Conservation (phyloP, 805 yeast genomes). For the Priceomyces fermenticarens region DNA sequence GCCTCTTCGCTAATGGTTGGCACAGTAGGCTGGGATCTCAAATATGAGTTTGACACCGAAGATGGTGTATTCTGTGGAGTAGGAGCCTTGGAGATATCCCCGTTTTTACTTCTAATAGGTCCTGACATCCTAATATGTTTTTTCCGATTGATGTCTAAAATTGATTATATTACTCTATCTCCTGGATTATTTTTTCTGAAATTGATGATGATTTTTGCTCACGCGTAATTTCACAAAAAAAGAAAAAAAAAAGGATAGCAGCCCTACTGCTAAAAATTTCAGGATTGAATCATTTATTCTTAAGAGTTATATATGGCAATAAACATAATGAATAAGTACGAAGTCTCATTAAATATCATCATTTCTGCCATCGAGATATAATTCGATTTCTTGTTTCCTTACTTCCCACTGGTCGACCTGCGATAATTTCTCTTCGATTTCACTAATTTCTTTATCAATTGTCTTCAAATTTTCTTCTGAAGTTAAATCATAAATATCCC, state of each 20-base stretch:
- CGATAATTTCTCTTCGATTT: slow-evolving; percentile 56
- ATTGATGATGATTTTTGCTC: slow-evolving; percentile 1
- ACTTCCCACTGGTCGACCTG: slow-evolving; percentile 57
- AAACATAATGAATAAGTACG: not conserved
- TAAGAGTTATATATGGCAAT: not conserved
- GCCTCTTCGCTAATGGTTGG: slow-evolving; percentile 73
- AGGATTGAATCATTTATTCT: not conserved
- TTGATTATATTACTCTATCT: not conserved
- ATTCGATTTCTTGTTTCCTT: slow-evolving; percentile 58
- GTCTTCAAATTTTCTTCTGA: slow-evolving; percentile 63
- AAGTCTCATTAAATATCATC: slow-evolving; percentile 13
- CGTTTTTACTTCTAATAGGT: slow-evolving; percentile 71
- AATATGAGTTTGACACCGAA: slow-evolving; percentile 69
- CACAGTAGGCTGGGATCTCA: slow-evolving; percentile 55
- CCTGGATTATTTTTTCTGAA: slow-evolving; percentile 1
- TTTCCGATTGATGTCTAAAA: not conserved
- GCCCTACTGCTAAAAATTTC: not conserved
- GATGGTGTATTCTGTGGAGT: slow-evolving; percentile 99
- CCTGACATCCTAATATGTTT: slow-evolving; percentile 57
- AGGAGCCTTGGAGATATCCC: slow-evolving; percentile 87
- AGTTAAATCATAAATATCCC: slow-evolving; percentile 62
- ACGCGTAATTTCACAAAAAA: slow-evolving; percentile 2
- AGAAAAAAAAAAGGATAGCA: not conserved
- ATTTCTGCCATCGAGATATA: slow-evolving; percentile 44
- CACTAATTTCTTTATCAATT: slow-evolving; percentile 73